Percentiles rank a stretch among this genome's conserved stretches.
These are phyloP conservation scores for Pyrenopolyporus hunteri DNA, from an alignment of 495 filamentous ascomycete genomes.

Conservation along the genomic window DNA sequence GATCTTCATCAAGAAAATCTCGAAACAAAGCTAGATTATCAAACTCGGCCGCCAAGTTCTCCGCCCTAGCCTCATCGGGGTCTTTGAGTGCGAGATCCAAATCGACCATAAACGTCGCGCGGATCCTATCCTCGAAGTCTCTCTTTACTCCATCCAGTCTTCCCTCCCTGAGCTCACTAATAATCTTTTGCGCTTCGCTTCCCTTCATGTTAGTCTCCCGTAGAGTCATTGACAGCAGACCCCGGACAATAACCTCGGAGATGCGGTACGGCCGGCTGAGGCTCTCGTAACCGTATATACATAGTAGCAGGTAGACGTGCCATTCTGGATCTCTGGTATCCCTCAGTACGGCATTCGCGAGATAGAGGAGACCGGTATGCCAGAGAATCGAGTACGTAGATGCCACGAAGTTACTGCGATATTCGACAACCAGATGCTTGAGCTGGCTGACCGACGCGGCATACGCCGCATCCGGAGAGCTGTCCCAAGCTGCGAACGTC, in stretches of 20 bases:
- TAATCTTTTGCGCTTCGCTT: constrained; percentile 26
- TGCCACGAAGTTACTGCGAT: constrained; percentile 26
- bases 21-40: constrained; percentile 26
- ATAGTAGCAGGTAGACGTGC: constrained; percentile 38
- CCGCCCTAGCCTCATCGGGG: constrained; percentile 27
- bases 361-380: constrained; percentile 40
- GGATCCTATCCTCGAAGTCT: constrained; percentile 17
- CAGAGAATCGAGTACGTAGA: constrained; percentile 39
- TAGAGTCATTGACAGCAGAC: constrained; percentile 37
- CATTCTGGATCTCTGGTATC: constrained; percentile 24
- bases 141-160: constrained; percentile 1
- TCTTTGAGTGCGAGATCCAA: constrained; percentile 23
- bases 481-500: constrained; percentile 25
- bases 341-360: constrained; percentile 37
- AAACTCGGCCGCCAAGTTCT: constrained; percentile 34
- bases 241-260: constrained; percentile 29
- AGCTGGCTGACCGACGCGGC: constrained; percentile 38
- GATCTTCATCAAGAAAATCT: constrained; percentile 34
- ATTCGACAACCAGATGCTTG: constrained; percentile 37
- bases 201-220: constrained; percentile 25
- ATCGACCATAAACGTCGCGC: constrained; percentile 37
- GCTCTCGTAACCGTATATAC: constrained; percentile 38
- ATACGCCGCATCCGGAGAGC: constrained; percentile 31
- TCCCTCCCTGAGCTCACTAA: constrained; percentile 25
- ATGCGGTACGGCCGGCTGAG: constrained; percentile 33